Percentiles rank a stretch among this genome's conserved stretches.
Evolutionary conservation across 208 protist genomes (phyloP).

Genomic region (Leishmania gerbilli): DNA sequence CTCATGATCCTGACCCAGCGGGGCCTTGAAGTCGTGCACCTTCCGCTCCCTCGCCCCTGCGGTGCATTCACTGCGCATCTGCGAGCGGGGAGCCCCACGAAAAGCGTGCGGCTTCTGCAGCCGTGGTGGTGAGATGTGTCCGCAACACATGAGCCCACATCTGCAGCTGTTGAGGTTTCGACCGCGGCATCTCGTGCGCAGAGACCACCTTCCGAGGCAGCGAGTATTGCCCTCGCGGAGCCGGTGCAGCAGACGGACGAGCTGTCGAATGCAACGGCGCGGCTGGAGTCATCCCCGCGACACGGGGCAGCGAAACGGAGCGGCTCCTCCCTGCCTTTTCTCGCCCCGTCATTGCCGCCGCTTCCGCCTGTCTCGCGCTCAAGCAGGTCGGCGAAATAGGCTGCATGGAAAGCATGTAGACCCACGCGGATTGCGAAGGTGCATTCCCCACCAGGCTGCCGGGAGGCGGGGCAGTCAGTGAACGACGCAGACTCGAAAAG

Average conservation of each 20-base stretch:
- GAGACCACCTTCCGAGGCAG: not conserved
- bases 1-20: not conserved
- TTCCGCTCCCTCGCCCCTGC: not conserved
- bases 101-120: not conserved
- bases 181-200: not conserved
- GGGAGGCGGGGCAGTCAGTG: not conserved
- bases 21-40: not conserved
- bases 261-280: not conserved
- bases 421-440: not conserved
- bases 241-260: not conserved
- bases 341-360: not conserved
- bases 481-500: not conserved
- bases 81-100: not conserved
- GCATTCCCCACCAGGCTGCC: not conserved
- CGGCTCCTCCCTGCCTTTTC: not conserved
- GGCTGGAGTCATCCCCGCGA: not conserved
- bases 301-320: not conserved
- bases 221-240: not conserved
- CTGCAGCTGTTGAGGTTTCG: not conserved
- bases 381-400: not conserved
- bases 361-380: not conserved
- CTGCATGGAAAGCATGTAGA: not conserved
- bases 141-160: slow-evolving; percentile 1
- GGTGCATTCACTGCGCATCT: not conserved
- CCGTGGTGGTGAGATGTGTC: not conserved